These are phyloP conservation scores for Daedaleopsis sinensis DNA, from an alignment of 768 basidiomycete genomes.

Conservation along the genomic window DNA sequence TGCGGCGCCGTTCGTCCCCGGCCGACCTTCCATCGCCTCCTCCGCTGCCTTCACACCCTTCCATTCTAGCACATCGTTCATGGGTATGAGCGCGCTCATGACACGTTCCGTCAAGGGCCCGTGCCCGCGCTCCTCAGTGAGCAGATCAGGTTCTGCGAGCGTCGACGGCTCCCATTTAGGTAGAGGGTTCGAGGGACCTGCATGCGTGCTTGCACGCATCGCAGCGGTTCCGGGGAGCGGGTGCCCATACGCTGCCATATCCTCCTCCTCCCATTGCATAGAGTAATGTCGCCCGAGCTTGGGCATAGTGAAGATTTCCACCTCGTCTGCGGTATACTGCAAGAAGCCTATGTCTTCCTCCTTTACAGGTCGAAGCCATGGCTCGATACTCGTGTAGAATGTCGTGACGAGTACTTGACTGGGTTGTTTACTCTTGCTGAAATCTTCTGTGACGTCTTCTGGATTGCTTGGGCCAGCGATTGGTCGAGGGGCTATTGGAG, in stretches of 20 bases:
- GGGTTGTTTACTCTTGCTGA: conserved; percentile 81
- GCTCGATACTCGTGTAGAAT: conserved; percentile 88
- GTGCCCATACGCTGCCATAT: conserved; percentile 53
- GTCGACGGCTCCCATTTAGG: conserved; percentile 87
- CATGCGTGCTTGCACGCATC: conserved; percentile 35
- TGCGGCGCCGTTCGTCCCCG: conserved; percentile 67
- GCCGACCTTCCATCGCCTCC: conserved; percentile 83
- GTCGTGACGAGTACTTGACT: conserved; percentile 66
- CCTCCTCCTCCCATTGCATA: conserved; percentile 94
- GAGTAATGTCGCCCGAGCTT: conserved; percentile 86
- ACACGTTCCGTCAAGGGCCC: conserved; percentile 88
- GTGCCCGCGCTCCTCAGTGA: conserved; percentile 78
- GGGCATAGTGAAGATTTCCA: conserved; percentile 86
- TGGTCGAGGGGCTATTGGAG: conserved; percentile 63
- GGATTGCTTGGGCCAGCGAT: conserved; percentile 84
- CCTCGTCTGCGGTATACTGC: conserved; percentile 87
- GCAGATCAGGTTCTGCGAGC: conserved; percentile 68
- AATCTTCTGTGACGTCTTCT: conserved; percentile 85
- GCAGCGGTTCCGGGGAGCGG: conserved; percentile 46
- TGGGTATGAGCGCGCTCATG: conserved; percentile 72
- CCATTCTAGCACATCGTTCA: conserved; percentile 63
- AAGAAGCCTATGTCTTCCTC: conserved; percentile 97
- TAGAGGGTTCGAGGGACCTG: conserved; percentile 42
- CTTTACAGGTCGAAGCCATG: conserved; percentile 84
- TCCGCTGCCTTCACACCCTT: conserved; percentile 83